Base-by-base conservation (phyloP, 352 stramenopile genomes). In the Peronospora tabacina region DNA sequence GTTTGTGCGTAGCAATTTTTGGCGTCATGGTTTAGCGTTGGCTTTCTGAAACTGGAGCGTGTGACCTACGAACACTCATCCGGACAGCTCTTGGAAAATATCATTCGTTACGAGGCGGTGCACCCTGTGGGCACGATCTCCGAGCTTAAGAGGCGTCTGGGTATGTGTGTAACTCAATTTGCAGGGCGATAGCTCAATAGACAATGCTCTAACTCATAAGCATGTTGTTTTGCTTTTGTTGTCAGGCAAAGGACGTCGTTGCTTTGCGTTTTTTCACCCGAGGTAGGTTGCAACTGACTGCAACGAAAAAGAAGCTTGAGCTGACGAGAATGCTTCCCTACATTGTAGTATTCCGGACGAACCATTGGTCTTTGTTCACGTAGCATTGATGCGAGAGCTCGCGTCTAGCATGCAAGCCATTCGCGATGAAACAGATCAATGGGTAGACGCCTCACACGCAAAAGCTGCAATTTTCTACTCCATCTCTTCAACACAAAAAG, bases 181-280 rank as follows among this genome's bases (percentile, higher is more conserved):
- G 13, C 5, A 17, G 17, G 4, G 16, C 30, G 16, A 43, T 38
- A 36, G 7, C 10, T 30, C 12, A 4, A 16, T 17, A 7, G 36
- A 1, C 24, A 7, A 0, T 32, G 1, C 17, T 9, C 16, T 41
- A 28, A 40, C 19, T 26, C 1, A 17, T 33, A 33, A 30, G 0
- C 11, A 20, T 6, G 19, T 13, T 10, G 16, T 33, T 33, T 15
- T 24, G 8, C 5, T 22, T 52, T 26, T 43, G 57, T 7, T 41
- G 1, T 1, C 17, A 81, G 70, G 78, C 26, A 72, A 72, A 40
- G 75, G 77, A 34, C 67, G 85, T 2, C 82, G 93, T 8, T 97
- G 94, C 65, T 98, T 96, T 63, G 89, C 83, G 2, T 95, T 98
- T 44, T 97, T 98, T 58, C 93, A 98, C 60, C 91, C 91, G 7